Evolutionary conservation across 306 rosid genomes (phyloP), one percentile per base, ranked within the genome.

Genomic region (Purshia tridentata): DNA sequence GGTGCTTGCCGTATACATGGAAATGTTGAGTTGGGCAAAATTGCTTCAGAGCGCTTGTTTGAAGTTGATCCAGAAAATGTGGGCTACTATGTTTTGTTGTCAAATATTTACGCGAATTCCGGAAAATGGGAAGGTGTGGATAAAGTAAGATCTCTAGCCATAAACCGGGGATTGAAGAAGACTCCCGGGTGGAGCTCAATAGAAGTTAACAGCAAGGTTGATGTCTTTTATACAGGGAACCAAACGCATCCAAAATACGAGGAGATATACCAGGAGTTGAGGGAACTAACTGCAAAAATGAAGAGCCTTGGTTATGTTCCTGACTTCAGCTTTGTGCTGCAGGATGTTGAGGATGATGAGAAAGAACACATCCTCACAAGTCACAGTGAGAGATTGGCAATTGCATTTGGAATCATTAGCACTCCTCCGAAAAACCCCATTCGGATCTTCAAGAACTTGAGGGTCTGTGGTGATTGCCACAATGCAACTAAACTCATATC

Each of bases 161-260:
- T 84, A 74, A 69, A 85, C 63, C 76, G 71, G 16, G 83, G 89
- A 44, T 53, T 82, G 67, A 77, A 46, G 72, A 82, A 85, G 72
- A 82, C 79, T 55, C 89, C 89, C 11, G 84, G 89, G 42, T 85
- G 89, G 89, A 85, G 89, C 72, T 82, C 86, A 67, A 77, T 85
- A 48, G 86, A 84, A 76, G 72, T 80, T 58, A 80, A 82, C 79
- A 85, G 82, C 68, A 83, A 84, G 70, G 84, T 86, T 39, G 86
- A 85, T 45, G 83, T 86, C 67, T 80, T 86, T 29, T 86, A 80
- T 53, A 70, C 78, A 2, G 87, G 85, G 19, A 81, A 78, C 35
- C 79, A 76, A 81, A 71, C 85, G 39, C 90, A 89, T 58, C 85
- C 85, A 5, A 73, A 73, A 46, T 81, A 78, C 52, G 76, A 84